phyloP scores from a whole-genome alignment of 495 filamentous ascomycete genomes.

The Paragyromitra xinjiangensis region DNA sequence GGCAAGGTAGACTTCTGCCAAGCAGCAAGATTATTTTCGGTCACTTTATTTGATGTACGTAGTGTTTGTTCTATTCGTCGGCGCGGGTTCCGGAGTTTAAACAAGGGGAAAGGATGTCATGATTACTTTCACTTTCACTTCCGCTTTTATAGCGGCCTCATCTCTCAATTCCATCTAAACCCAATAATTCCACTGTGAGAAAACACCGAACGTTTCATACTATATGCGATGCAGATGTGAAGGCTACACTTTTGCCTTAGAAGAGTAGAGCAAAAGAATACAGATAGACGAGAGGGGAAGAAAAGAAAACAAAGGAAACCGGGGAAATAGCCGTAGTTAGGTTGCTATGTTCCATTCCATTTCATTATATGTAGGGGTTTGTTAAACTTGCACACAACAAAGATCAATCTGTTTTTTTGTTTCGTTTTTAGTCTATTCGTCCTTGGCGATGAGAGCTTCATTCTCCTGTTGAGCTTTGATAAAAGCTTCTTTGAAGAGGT shows the following conservation, averaged over 20 bases:
- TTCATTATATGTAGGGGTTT: conserved; percentile 47
- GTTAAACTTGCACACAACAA: conserved; percentile 39
- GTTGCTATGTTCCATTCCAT: conserved; percentile 45
- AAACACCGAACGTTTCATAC: conserved; percentile 26
- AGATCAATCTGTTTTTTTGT: conserved; percentile 23
- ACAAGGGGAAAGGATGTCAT: background rate
- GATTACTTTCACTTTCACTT: background rate
- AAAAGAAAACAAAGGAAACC: conserved; percentile 26
- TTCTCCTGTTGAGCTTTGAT: conserved; percentile 98
- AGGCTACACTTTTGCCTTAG: conserved; percentile 1
- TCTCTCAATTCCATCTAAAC: background rate
- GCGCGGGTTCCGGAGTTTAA: background rate
- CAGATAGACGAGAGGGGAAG: conserved; percentile 9
- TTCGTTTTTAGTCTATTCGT: conserved; percentile 48
- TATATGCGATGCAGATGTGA: conserved; percentile 23
- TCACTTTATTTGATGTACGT: background rate
- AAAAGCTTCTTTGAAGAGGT: conserved; percentile 97
- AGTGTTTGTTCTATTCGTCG: background rate
- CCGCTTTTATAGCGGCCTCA: background rate
- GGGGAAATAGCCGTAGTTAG: conserved; percentile 24
- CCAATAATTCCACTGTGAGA: background rate
- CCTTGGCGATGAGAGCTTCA: conserved; percentile 77
- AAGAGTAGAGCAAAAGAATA: conserved; percentile 23
- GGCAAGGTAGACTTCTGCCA: background rate
- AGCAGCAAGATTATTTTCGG: background rate